A percentile compares a stretch with the other conserved stretches of the same genome.
Conservation (phyloP, 768 basidiomycete species). For the Podaxis mareebaensis region DNA sequence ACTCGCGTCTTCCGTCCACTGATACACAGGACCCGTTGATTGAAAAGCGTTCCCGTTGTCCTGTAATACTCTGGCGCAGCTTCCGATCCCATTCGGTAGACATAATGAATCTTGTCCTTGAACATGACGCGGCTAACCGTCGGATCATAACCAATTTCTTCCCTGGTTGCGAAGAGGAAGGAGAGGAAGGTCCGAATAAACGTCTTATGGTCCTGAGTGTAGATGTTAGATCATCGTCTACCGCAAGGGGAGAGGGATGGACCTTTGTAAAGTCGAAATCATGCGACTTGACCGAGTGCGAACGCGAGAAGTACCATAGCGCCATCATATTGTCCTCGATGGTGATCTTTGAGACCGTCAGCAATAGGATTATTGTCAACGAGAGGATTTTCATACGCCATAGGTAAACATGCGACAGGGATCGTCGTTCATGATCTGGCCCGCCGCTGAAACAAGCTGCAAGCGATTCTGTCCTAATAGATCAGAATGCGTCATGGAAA, state of each 20-base stretch:
- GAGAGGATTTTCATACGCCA: not conserved
- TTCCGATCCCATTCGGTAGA: not conserved
- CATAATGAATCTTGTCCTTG: too few species aligned
- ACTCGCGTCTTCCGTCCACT: too few species aligned
- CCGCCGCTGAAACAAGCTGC: not conserved
- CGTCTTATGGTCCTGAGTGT: not conserved
- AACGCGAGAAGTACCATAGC: not conserved
- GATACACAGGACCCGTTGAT: too few species aligned
- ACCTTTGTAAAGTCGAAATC: slow-evolving; percentile 8
- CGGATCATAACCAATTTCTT: slow-evolving; percentile 13
- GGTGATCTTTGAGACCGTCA: not conserved
- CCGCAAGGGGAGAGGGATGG: not conserved
- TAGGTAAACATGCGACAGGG: not conserved
- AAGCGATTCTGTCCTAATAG: not conserved
- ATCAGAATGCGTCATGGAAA: not conserved
- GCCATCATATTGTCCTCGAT: slow-evolving; percentile 6
- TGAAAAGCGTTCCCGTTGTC: not conserved
- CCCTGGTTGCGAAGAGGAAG: slow-evolving; percentile 2
- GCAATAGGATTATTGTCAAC: not conserved
- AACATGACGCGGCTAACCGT: not conserved
- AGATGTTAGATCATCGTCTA: not conserved
- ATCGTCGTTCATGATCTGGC: slow-evolving; percentile 7
- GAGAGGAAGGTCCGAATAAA: slow-evolving; percentile 9
- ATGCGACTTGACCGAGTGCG: not conserved
- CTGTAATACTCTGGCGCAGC: not conserved